phyloP scores from a whole-genome alignment of 257 asterid genomes.

The Solanum stenotomum region DNA sequence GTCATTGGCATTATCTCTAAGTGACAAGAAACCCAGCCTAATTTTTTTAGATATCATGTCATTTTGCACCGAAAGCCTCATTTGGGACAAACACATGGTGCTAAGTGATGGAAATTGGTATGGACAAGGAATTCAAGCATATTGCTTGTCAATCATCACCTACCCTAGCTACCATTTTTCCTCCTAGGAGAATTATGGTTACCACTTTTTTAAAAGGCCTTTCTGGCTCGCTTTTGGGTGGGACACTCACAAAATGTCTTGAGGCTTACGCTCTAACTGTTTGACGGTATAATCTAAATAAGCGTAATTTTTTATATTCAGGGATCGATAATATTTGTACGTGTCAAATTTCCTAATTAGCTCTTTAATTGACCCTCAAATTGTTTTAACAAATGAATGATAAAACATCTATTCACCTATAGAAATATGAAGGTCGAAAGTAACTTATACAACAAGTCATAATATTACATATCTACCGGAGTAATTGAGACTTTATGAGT shows the following conservation, averaged over 20 bases:
- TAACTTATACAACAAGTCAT: not conserved
- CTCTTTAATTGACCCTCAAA: not conserved
- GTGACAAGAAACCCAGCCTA: not conserved
- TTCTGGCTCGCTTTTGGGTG: not conserved
- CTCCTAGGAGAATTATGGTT: not conserved
- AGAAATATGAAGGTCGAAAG: not conserved
- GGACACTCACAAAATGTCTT: not conserved
- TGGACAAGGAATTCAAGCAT: not conserved
- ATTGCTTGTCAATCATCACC: not conserved
- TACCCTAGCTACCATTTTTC: not conserved
- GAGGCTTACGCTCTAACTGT: not conserved
- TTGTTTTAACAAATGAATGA: no score
- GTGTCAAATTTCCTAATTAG: not conserved
- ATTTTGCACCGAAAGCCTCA: not conserved
- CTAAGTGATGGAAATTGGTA: not conserved
- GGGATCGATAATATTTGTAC: no score
- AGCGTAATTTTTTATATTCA: no score
- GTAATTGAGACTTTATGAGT: not conserved
- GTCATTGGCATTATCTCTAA: not conserved
- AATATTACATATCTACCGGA: not conserved
- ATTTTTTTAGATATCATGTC: not conserved
- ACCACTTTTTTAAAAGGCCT: not conserved
- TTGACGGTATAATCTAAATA: no score
- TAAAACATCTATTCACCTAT: no score
- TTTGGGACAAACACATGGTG: not conserved